Conservation (phyloP, 2,329 filamentous ascomycete genomes). For the Neocatenulostroma microsporum region DNA sequence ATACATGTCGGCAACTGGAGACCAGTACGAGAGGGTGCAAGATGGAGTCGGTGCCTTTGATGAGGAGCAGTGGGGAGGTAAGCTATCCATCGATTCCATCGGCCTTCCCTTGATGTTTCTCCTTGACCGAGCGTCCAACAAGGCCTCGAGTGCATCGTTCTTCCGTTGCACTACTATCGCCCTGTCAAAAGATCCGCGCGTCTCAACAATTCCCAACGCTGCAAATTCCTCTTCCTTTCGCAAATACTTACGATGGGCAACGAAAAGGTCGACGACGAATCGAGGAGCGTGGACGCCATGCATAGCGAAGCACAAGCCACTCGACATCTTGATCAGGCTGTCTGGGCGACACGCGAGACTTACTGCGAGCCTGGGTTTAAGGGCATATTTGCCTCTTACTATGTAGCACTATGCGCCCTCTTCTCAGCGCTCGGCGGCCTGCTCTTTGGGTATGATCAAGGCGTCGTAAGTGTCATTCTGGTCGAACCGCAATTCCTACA, state of each 20-base stretch:
- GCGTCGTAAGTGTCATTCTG: conserved; percentile 34
- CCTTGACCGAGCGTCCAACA: background rate
- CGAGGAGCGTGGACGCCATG: background rate
- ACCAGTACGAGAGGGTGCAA: too few species aligned
- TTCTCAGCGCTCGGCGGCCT: conserved; percentile 40
- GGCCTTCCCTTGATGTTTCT: background rate
- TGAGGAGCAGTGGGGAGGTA: conserved; percentile 5
- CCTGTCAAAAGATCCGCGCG: too few species aligned
- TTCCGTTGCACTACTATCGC: too few species aligned
- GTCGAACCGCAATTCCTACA: conserved; percentile 40
- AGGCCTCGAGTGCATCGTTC: background rate
- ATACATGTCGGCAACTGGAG: too few species aligned
- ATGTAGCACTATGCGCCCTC: conserved; percentile 45
- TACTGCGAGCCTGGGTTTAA: conserved; percentile 30
- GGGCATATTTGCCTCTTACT: conserved; percentile 42
- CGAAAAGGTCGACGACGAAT: conserved; percentile 3
- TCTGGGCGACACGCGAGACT: conserved; percentile 15
- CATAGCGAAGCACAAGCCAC: background rate
- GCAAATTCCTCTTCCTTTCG: background rate
- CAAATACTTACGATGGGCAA: too few species aligned
- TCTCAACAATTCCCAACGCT: background rate
- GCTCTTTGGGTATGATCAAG: conserved; percentile 37
- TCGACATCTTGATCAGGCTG: conserved; percentile 3
- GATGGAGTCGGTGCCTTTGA: conserved; percentile 7
- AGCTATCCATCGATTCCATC: too few species aligned